phyloP scores from a whole-genome alignment of 148 eudicot genomes.

The Euryodendron excelsum region DNA sequence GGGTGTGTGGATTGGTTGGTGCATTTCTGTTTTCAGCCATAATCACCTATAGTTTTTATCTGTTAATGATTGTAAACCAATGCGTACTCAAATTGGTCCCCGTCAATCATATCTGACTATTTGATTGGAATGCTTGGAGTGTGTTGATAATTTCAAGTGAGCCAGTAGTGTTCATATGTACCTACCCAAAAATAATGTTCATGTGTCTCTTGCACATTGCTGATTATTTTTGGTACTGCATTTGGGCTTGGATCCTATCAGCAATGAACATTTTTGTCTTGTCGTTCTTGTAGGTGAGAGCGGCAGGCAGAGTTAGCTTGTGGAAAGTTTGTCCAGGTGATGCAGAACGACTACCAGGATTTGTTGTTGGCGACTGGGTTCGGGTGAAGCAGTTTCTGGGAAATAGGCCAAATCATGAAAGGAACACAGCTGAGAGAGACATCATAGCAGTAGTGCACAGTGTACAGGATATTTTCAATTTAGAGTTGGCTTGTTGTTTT shows the following conservation, averaged over 20 bases:
- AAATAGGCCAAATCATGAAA: constrained; percentile 77
- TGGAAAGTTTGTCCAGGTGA: constrained; percentile 96
- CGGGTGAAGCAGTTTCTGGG: constrained; percentile 78
- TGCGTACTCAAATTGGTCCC: background rate
- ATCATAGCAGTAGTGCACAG: constrained; percentile 81
- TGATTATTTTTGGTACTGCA: background rate
- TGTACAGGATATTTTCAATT: constrained; percentile 74
- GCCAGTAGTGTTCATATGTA: background rate
- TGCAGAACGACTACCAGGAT: constrained; percentile 76
- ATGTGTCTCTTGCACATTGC: background rate
- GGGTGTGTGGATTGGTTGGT: background rate
- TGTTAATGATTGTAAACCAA: background rate
- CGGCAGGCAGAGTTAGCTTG: constrained; percentile 67
- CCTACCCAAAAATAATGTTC: background rate
- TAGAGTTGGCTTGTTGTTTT: constrained; percentile 83
- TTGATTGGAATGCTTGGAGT: background rate
- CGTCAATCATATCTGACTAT: background rate
- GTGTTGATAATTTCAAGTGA: background rate
- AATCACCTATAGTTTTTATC: background rate
- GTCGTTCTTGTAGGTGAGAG: constrained; percentile 48
- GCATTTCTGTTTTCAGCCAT: background rate
- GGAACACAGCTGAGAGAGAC: constrained; percentile 70
- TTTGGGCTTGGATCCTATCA: background rate
- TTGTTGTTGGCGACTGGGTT: constrained; percentile 98
- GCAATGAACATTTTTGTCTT: background rate